phyloP scores from a whole-genome alignment of 2,329 filamentous ascomycete genomes.

The Bipolaris bicolor region DNA sequence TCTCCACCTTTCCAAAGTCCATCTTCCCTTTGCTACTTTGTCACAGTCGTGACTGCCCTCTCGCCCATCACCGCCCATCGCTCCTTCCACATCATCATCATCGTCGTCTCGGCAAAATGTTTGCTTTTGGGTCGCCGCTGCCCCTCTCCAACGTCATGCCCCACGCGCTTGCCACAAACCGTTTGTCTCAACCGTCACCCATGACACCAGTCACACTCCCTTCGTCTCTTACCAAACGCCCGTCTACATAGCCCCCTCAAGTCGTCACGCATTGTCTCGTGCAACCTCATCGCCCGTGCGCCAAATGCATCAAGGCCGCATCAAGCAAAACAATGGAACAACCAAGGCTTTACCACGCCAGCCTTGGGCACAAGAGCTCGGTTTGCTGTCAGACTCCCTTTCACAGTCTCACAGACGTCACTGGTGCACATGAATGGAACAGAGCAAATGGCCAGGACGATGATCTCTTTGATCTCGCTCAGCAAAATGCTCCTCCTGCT shows the following conservation, averaged over 20 bases:
- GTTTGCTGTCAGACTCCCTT: background rate
- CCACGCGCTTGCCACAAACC: conserved; percentile 4
- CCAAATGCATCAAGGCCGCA: background rate
- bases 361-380: background rate
- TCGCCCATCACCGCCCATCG: background rate
- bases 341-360: background rate
- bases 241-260: background rate
- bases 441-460: background rate
- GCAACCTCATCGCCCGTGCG: background rate
- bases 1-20: background rate
- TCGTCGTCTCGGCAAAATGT: background rate
- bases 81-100: background rate
- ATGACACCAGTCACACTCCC: conserved; percentile 12
- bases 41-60: background rate
- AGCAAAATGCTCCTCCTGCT: background rate
- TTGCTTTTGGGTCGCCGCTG: background rate
- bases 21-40: background rate
- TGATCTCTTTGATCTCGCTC: background rate
- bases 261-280: background rate
- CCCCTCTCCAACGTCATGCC: conserved; percentile 4
- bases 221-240: background rate
- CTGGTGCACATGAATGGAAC: background rate
- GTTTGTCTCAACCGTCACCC: background rate
- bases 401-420: background rate
- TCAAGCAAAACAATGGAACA: background rate